Evolutionary conservation across 106 monocot species (phyloP), one percentile per base, ranked within the genome.

Genomic region (Chionographis japonica): DNA sequence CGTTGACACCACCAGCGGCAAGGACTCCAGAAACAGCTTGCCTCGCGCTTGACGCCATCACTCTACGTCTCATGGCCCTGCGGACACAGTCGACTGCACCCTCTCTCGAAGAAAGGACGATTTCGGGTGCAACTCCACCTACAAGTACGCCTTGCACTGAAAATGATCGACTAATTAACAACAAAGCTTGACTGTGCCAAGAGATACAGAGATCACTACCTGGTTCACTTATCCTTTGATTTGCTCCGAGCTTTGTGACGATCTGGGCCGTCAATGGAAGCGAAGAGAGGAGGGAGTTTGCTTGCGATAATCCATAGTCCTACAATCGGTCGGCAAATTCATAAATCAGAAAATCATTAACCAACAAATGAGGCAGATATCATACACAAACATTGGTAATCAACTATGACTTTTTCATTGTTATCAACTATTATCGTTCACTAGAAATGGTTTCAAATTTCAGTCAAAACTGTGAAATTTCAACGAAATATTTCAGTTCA

Each of bases 11-110:
- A 5, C 95, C 91, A 58, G 86, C 73, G 17, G 95, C 77, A 35
- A 92, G 62, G n/a, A 92, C 15, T 54, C 91, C 95, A 16, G 91
- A 91, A 12, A 82, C 63, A 15, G 86, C 88, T 68, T 95, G 95
- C 54, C 84, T 84, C 1, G 75, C 65, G 72, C 95, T 95, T 12
- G 91, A 91, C 52, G 68, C 70, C 81, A 77, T 73, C 17, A 95
- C 92, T 8, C 50, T 41, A 11, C 80, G 76, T 41, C 86, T 81
- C 79, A 95, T 67, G 61, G 68, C 79, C 71, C 56, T 88, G 16
- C 68, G 60, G 18, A 77, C 73, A 27, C 69, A 74, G 10, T 79
- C 72, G 18, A 68, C 84, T 14, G 88, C 89, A 57, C 73, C 71
- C 20, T 81, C 82, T 79, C 86, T 88, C 0, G 91, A 86, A 61